Base-by-base conservation (phyloP, 2,329 filamentous ascomycete species). In the Xylaria sp. region DNA sequence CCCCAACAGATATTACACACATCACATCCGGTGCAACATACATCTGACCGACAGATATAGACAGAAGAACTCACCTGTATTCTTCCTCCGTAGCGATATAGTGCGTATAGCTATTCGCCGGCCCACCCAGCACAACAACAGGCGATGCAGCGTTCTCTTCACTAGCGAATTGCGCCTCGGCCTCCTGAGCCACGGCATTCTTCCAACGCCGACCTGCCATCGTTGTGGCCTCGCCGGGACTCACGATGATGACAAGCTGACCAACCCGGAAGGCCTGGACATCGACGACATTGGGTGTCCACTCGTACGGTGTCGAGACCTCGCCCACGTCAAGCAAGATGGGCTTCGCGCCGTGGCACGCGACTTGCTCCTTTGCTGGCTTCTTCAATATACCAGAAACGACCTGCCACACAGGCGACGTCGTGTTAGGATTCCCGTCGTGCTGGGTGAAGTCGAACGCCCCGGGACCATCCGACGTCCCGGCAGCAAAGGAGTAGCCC, bases 361-460 rank as follows among this genome's bases (percentile, higher is more conserved):
- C 84, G 63, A 84, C 84, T 76, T 97, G 95, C 65, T 88, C 85
- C 5, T 87, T 79, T 0, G 86, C 88, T 0, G 95, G 93, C 25
- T 85, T 83, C 61, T 92, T 91, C 15, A 97, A 81, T 15, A 93
- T 81, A 7, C 86, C 86, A 2, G 92, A 89, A 2, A 96, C 93
- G 7, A 92, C 82, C 27, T 84, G 83, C 95, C 95, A 97, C 3
- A 97, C 80, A 0, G 93, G 93, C 2, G 83, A 84, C 0, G 83
- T 85, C 25, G 86, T 86, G 45, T 88, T 85, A 0, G 93, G 90
- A n/a, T 87, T 83, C 36, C 89, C 90, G 70, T 92, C 87, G 71
- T 94, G 94, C 76, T 98, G 95, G 1, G 92, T 96, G 77, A 98
- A 97, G 79, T 98, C 95, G 74, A 97, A 97, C 0, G 89, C 89